Conservation (phyloP, 2,329 filamentous ascomycete species). For the Nectriaceae sp. region DNA sequence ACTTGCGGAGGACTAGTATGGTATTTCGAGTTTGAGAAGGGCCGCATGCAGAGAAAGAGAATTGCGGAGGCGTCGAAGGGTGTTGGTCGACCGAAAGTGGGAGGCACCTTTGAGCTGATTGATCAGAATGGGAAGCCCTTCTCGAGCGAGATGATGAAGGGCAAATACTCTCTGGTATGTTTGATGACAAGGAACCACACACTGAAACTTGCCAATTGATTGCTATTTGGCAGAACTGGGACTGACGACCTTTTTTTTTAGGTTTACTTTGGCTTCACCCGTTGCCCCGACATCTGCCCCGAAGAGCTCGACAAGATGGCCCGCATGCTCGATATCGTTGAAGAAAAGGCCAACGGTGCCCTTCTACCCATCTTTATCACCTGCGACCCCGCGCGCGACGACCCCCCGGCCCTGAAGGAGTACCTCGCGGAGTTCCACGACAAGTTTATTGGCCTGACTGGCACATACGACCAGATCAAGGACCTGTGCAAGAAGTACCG, state of each 20-base stretch:
- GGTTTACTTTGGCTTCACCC: constrained; percentile 98
- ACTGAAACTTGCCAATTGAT: not conserved
- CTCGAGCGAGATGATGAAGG: constrained; percentile 79
- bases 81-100: constrained; percentile 89
- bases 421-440: constrained; percentile 93
- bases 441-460: constrained; percentile 83
- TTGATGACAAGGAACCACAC: not conserved
- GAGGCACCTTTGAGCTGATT: constrained; percentile 78
- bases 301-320: constrained; percentile 99
- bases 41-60: constrained; percentile 83
- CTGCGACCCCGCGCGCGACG: constrained; percentile 92
- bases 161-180: constrained; percentile 77
- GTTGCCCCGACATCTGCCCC: constrained; percentile 98
- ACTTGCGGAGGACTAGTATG: constrained; percentile 77
- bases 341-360: constrained; percentile 47
- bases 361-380: constrained; percentile 88
- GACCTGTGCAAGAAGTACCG: constrained; percentile 92
- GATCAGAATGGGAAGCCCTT: constrained; percentile 82
- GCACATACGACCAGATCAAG: constrained; percentile 92
- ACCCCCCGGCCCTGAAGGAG: constrained; percentile 76
- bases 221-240: not conserved
- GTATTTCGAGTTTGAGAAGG: constrained; percentile 95
- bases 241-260: no score
- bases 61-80: constrained; percentile 92
- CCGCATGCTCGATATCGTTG: constrained; percentile 79